Evolutionary conservation across 2,329 filamentous ascomycete genomes (phyloP).

Genomic region (Lachnellula hyalina): DNA sequence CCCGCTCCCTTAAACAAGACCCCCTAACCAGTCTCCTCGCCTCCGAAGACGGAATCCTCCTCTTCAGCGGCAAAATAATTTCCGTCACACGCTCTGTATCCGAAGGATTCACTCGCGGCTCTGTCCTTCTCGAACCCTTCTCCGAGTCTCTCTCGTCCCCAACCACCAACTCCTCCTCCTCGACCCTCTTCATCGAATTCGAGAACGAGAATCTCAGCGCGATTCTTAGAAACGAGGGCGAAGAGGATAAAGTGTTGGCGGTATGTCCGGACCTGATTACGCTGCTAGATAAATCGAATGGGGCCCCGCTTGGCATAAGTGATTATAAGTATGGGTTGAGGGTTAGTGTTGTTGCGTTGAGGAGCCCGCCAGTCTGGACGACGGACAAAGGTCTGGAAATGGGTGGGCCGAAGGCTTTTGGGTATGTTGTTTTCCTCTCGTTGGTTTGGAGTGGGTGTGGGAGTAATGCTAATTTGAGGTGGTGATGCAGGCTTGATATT

Average conservation of each 20-base stretch:
- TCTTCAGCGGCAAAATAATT: conserved; percentile 29
- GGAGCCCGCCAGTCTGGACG: conserved; percentile 46
- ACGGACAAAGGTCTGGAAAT: conserved; percentile 34
- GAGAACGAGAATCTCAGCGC: conserved; percentile 30
- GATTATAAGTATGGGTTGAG: conserved; percentile 47
- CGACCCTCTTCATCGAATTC: conserved; percentile 24
- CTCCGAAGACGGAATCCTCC: conserved; percentile 24
- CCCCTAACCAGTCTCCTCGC: conserved; percentile 23
- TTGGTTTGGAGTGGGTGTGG: neutral
- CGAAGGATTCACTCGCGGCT: conserved; percentile 28
- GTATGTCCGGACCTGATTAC: conserved; percentile 29
- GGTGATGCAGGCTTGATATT: conserved; percentile 18
- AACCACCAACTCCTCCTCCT: conserved; percentile 1
- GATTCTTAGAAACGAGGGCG: conserved; percentile 14
- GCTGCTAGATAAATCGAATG: conserved; percentile 40
- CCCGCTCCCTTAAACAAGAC: conserved; percentile 25
- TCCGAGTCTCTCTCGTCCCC: conserved; percentile 1
- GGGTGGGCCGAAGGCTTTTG: conserved; percentile 38
- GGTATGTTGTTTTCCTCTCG: conserved; percentile 23
- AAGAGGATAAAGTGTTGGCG: conserved; percentile 21
- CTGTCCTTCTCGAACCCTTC: conserved; percentile 21
- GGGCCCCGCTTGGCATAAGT: conserved; percentile 45
- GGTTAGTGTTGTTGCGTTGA: conserved; percentile 45
- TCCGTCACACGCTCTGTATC: conserved; percentile 24
- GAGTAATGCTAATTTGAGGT: neutral